phyloP scores from a whole-genome alignment of 2,329 filamentous ascomycete genomes.

The Metarhizium guizhouense region DNA sequence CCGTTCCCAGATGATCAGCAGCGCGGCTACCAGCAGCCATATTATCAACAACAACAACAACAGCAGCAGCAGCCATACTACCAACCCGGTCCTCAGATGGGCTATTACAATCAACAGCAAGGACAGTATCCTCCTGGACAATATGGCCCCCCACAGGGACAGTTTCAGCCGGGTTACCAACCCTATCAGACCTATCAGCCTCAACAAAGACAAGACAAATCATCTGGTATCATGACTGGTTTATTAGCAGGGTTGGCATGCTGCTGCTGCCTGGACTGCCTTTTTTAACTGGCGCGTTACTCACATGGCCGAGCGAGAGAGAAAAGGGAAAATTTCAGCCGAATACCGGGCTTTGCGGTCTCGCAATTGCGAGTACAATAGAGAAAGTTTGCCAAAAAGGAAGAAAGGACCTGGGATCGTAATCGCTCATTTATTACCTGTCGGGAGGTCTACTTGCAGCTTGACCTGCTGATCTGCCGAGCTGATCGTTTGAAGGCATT shows the following conservation, averaged over 20 bases:
- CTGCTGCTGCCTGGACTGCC: conserved; percentile 48
- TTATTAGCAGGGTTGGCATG: conserved; percentile 43
- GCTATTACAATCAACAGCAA: conserved; percentile 32
- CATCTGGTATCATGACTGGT: conserved; percentile 31
- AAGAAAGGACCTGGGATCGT: neutral
- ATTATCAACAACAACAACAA: conserved; percentile 12
- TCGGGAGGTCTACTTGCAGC: neutral
- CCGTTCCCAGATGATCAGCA: conserved; percentile 17
- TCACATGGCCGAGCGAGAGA: neutral
- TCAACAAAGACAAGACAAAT: conserved; percentile 23
- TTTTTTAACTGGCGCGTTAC: conserved; percentile 33
- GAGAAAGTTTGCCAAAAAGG: neutral
- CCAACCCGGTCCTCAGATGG: conserved; percentile 32
- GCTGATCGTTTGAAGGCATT: neutral
- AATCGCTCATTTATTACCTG: neutral
- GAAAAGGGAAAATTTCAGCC: neutral
- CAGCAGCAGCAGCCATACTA: conserved; percentile 20
- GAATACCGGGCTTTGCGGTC: neutral
- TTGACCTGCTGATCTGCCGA: neutral
- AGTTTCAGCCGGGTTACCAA: conserved; percentile 25
- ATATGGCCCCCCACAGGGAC: conserved; percentile 21
- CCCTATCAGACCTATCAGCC: conserved; percentile 26
- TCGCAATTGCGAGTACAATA: neutral
- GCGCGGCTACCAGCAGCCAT: conserved; percentile 17
- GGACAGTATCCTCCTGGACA: conserved; percentile 23